phyloP scores from a whole-genome alignment of 202 grass and related monocot genomes.

The Dendrocalamus latiflorus region DNA sequence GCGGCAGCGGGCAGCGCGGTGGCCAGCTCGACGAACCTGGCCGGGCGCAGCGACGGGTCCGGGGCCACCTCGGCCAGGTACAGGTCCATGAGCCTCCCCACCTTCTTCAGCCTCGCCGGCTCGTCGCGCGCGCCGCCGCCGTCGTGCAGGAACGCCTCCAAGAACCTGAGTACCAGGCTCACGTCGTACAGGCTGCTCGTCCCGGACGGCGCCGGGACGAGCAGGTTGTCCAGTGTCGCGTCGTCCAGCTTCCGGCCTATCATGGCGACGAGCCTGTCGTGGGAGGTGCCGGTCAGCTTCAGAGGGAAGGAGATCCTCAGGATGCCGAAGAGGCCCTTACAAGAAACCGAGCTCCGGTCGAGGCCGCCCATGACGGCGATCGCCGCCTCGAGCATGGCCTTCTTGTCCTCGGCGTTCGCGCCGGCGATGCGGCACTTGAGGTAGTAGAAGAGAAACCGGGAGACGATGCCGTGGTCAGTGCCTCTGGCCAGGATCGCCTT shows the following conservation, averaged over 20 bases:
- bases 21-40: constrained; percentile 62
- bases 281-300: constrained; percentile 35
- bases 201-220: constrained; percentile 50
- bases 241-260: constrained; percentile 83
- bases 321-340: constrained; percentile 77
- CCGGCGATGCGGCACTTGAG: constrained; percentile 51
- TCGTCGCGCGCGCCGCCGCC: neutral
- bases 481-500: constrained; percentile 50
- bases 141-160: constrained; percentile 58
- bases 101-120: constrained; percentile 54
- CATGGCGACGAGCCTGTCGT: constrained; percentile 59
- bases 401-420: constrained; percentile 45
- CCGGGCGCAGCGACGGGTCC: constrained; percentile 62
- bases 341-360: constrained; percentile 54
- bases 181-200: constrained; percentile 69
- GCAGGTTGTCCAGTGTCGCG: constrained; percentile 82
- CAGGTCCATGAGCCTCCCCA: constrained; percentile 56
- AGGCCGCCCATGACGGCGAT: constrained; percentile 52
- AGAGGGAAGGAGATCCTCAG: constrained; percentile 54
- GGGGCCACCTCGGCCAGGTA: constrained; percentile 91
- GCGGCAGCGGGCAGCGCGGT: constrained; percentile 54
- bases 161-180: constrained; percentile 55
- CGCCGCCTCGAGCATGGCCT: constrained; percentile 40
- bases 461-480: constrained; percentile 53
- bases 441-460: constrained; percentile 81